Evolutionary conservation across 345 rosid genomes (phyloP).

Genomic region (Citrus australasica): DNA sequence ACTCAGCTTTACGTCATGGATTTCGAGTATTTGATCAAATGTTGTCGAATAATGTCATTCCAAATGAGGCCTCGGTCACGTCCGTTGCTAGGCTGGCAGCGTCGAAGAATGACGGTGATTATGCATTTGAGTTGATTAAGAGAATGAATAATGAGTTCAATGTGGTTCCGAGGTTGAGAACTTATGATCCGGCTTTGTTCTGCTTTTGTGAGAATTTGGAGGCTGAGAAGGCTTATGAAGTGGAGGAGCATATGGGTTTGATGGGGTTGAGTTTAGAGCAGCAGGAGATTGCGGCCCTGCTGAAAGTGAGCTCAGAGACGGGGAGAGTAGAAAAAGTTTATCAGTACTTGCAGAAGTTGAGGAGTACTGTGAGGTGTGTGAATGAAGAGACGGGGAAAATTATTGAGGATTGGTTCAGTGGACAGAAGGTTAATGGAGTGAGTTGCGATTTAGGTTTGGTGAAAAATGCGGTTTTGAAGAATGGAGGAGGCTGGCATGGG

Average conservation of each 20-base stretch:
- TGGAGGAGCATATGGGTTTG: constrained; percentile 64
- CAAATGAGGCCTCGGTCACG: constrained; percentile 73
- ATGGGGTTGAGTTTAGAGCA: constrained; percentile 63
- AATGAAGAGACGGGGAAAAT: constrained; percentile 49
- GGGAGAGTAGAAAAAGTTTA: constrained; percentile 59
- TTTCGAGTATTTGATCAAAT: constrained; percentile 57
- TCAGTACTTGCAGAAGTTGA: constrained; percentile 68
- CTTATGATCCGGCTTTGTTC: constrained; percentile 68
- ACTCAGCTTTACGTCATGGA: constrained; percentile 37
- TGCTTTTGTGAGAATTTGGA: constrained; percentile 66
- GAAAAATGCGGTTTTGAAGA: constrained; percentile 45
- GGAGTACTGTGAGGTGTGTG: constrained; percentile 54
- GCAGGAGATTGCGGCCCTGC: constrained; percentile 55
- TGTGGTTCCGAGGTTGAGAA: constrained; percentile 62
- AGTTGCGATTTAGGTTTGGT: constrained; percentile 30
- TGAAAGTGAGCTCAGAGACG: constrained; percentile 61
- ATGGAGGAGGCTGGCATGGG: constrained; percentile 97
- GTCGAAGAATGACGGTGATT: constrained; percentile 69
- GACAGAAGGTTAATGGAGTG: constrained; percentile 26
- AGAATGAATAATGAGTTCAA: constrained; percentile 39
- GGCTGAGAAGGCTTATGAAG: constrained; percentile 69
- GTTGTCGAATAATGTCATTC: constrained; percentile 41
- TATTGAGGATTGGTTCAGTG: constrained; percentile 59
- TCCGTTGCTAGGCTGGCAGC: constrained; percentile 66
- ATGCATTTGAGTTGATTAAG: constrained; percentile 62